phyloP scores from a whole-genome alignment of 352 stramenopile genomes.

The Phytophthora pini region DNA sequence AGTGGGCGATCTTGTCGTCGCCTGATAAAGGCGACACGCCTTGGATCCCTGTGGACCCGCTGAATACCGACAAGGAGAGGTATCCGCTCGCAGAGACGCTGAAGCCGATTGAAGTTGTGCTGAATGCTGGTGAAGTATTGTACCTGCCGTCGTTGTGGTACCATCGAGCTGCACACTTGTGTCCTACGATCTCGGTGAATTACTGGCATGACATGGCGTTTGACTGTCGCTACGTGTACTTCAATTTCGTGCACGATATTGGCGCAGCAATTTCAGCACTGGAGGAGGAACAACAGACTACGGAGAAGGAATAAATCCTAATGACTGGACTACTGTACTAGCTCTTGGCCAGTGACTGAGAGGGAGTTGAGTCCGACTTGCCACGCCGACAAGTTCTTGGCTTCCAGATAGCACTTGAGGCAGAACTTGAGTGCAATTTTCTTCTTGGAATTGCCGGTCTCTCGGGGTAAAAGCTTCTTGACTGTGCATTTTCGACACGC shows the following conservation, averaged over 20 bases:
- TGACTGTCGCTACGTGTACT: constrained; percentile 88
- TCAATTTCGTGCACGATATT: constrained; percentile 80
- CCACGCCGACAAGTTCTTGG: not conserved
- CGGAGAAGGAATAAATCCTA: too few species aligned
- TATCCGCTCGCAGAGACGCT: constrained; percentile 66
- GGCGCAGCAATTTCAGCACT: constrained; percentile 25
- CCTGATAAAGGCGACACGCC: constrained; percentile 62
- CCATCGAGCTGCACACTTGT: constrained; percentile 80
- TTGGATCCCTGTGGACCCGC: constrained; percentile 84
- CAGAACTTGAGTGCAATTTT: not conserved
- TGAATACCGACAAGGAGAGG: constrained; percentile 57
- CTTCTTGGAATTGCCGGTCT: too few species aligned
- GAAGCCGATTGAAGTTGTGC: constrained; percentile 65
- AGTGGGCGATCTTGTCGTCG: constrained; percentile 58
- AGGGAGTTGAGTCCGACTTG: too few species aligned
- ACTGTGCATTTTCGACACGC: not conserved
- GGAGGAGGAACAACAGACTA: constrained; percentile 12
- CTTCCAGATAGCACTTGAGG: not conserved
- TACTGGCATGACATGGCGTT: constrained; percentile 93
- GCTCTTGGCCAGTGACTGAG: too few species aligned
- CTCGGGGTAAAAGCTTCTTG: not conserved
- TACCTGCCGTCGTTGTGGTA: constrained; percentile 89
- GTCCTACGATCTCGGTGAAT: constrained; percentile 84
- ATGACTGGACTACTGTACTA: too few species aligned
- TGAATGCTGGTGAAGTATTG: constrained; percentile 73